phyloP scores from a whole-genome alignment of 257 asterid genomes.

The Primulina huaijiensis region DNA sequence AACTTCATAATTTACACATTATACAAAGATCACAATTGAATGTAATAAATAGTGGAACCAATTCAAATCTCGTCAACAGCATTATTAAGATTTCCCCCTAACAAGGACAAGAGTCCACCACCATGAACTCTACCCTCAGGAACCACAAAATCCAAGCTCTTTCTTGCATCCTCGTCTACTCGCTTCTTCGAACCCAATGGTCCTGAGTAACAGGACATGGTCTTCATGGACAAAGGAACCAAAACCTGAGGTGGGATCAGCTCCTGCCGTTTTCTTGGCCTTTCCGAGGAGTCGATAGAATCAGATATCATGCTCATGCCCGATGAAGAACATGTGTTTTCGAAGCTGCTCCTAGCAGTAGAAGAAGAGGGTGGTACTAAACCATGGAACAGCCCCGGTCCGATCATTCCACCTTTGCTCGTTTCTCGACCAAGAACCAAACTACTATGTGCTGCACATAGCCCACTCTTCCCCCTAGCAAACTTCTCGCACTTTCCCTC shows the following conservation, averaged over 20 bases:
- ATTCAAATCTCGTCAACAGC: constrained; percentile 41
- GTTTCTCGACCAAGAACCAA: constrained; percentile 51
- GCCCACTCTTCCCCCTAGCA: constrained; percentile 82
- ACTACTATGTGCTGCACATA: constrained; percentile 87
- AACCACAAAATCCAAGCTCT: constrained; percentile 39
- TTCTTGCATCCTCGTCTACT: constrained; percentile 33
- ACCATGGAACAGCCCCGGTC: constrained; percentile 75
- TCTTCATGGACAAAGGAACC: constrained; percentile 88
- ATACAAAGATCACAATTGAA: constrained; percentile 19
- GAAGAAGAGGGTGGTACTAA: constrained; percentile 48
- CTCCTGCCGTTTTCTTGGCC: constrained; percentile 43
- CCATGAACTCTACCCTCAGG: constrained; percentile 95
- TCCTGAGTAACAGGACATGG: constrained; percentile 37
- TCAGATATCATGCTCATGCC: constrained; percentile 57
- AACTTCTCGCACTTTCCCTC: constrained; percentile 82
- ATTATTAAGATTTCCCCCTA: constrained; percentile 62
- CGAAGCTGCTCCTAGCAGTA: constrained; percentile 31
- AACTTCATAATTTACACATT: constrained; percentile 20
- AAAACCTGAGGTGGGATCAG: constrained; percentile 81
- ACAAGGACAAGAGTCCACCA: constrained; percentile 84
- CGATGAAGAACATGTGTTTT: constrained; percentile 47
- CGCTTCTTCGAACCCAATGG: constrained; percentile 41
- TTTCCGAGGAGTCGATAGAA: constrained; percentile 40
- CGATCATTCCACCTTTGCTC: constrained; percentile 52
- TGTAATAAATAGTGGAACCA: constrained; percentile 5